These are phyloP conservation scores for Rhizoclosmatium globosum DNA, from an alignment of 192 early-diverging fungal genomes.

Conservation along the genomic window DNA sequence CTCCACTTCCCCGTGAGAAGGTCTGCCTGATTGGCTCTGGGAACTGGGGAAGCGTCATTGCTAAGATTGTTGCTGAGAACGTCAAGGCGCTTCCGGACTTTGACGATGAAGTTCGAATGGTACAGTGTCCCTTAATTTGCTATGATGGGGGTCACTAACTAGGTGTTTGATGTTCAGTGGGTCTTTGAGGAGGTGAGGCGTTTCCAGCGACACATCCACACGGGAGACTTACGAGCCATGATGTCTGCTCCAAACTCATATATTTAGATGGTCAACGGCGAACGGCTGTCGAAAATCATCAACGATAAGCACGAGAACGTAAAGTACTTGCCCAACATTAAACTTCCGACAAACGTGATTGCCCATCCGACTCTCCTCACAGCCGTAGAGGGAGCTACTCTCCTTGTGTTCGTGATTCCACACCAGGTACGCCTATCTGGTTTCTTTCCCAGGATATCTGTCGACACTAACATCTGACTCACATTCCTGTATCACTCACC, in stretches of 20 bases:
- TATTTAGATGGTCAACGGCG: constrained; percentile 69
- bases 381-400: constrained; percentile 82
- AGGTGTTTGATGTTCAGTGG: constrained; percentile 59
- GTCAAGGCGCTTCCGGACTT: constrained; percentile 72
- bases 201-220: not conserved
- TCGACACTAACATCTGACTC: not conserved
- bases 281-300: constrained; percentile 92
- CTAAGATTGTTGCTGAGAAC: constrained; percentile 91
- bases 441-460: not conserved
- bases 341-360: constrained; percentile 84
- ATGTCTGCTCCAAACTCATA: not conserved
- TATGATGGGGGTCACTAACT: not conserved
- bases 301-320: constrained; percentile 93
- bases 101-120: constrained; percentile 82
- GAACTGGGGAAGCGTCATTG: constrained; percentile 96
- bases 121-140: too few species aligned
- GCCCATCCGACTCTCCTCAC: constrained; percentile 85
- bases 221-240: not conserved
- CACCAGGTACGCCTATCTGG: constrained; percentile 82
- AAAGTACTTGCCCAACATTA: constrained; percentile 79
- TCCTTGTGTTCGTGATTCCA: constrained; percentile 93
- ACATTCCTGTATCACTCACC: not conserved
- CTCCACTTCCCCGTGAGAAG: constrained; percentile 60
- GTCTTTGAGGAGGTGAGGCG: constrained; percentile 84
- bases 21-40: constrained; percentile 93